Evolutionary conservation across 495 filamentous ascomycete species (phyloP).

Genomic region (Xylaria nigripes): DNA sequence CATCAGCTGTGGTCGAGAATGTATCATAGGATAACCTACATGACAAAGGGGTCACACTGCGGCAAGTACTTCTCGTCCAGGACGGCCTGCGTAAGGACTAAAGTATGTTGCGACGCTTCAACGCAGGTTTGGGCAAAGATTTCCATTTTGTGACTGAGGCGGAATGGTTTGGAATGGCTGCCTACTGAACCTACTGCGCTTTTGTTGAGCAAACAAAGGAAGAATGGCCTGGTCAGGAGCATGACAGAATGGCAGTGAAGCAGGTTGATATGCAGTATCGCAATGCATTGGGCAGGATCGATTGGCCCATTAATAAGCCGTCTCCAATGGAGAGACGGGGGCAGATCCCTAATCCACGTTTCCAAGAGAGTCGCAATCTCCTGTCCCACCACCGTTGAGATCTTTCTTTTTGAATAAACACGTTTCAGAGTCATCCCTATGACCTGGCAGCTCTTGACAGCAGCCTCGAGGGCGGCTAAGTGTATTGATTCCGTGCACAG

Average conservation of each 20-base stretch:
- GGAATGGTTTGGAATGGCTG: conserved; percentile 20
- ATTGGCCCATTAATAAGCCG: conserved; percentile 39
- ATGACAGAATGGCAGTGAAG: conserved; percentile 69
- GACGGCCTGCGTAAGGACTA: conserved; percentile 53
- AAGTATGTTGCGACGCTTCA: conserved; percentile 57
- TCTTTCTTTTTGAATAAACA: conserved; percentile 61
- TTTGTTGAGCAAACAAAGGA: conserved; percentile 43
- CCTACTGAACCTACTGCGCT: conserved; percentile 30
- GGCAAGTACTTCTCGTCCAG: conserved; percentile 54
- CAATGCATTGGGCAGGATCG: conserved; percentile 49
- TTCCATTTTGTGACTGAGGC: conserved; percentile 41
- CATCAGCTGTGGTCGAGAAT: not conserved
- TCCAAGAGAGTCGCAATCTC: conserved; percentile 53
- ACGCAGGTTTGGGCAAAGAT: conserved; percentile 65
- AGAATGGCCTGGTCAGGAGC: conserved; percentile 63
- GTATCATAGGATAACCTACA: conserved; percentile 32
- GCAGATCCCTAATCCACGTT: conserved; percentile 40
- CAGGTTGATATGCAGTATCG: conserved; percentile 58
- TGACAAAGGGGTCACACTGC: conserved; percentile 58
- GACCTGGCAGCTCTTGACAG: conserved; percentile 50
- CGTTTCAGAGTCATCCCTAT: conserved; percentile 60
- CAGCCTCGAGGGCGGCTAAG: conserved; percentile 40
- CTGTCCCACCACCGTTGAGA: conserved; percentile 58
- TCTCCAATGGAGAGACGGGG: conserved; percentile 39
- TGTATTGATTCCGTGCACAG: conserved; percentile 17